Base-by-base conservation (phyloP, 2,329 filamentous ascomycete species). In the Akanthomyces muscarius region DNA sequence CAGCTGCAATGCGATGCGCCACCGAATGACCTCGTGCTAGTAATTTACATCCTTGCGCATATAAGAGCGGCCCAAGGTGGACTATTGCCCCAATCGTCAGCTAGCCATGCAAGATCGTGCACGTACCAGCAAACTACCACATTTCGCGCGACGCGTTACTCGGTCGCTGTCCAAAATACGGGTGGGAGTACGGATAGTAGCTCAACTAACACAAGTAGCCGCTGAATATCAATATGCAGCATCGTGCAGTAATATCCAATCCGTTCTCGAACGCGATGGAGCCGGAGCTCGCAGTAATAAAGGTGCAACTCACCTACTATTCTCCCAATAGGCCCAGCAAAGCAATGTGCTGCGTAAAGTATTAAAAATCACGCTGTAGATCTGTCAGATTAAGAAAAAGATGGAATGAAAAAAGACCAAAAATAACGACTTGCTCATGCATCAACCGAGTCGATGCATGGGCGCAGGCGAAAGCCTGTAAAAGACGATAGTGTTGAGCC, bases 401-500 rank as follows among this genome's bases (percentile, higher is more conserved):
- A 41, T 3, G 14, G 8, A 3, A 38, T 16, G 14, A 6, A 21
- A 28, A 25, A 16, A 23, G 23, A 28, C 14, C 13, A 25, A 33
- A 33, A 51, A 33, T 51, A 10, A 50, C 25, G 14, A 41, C 38
- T 16, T 41, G 13, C 38, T 41, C 38, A 41, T 6, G 10, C 18
- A 28, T 16, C 4, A 48, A 2, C 5, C 11, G 5, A 14, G 4
- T 14, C 45, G 45, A 16, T 28, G 45, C 4, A 10, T 10, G 3
- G 14, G 28, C 36, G 18, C 44, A 51, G 52, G 38, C 7, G 38
- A 33, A 21, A 11, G 13, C 30, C 33, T 36, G 33, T 36, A 63
- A 65, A 66, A 63, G 65, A 21, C 0, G 5, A 23, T 64, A 52
- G 60, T 61, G 33, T n/a, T 21, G 21, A 63, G 61, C 61, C 61